phyloP scores from a whole-genome alignment of 768 basidiomycete species.

The Psilocybe tampanensis region DNA sequence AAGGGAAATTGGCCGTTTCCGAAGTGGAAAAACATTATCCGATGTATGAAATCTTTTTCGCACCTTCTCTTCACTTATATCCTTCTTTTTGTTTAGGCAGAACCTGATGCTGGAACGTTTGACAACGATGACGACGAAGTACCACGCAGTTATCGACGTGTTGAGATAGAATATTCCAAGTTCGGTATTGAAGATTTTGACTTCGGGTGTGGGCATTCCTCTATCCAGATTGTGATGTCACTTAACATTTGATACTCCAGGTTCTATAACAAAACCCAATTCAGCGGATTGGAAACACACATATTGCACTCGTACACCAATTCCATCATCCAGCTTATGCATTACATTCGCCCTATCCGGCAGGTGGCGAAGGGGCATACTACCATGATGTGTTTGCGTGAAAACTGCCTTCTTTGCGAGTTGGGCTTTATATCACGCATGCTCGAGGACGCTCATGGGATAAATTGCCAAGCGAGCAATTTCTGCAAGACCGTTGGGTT shows the following conservation, averaged over 20 bases:
- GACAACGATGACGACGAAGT: conserved; percentile 61
- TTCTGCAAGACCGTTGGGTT: conserved; percentile 94
- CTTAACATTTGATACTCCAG: conserved; percentile 46
- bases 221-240: background rate
- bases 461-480: conserved; percentile 95
- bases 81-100: conserved; percentile 32
- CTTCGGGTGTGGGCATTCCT: conserved; percentile 78
- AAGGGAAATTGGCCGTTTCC: conserved; percentile 71
- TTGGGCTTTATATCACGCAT: conserved; percentile 93
- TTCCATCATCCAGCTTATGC: conserved; percentile 84
- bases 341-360: conserved; percentile 80
- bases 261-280: conserved; percentile 91
- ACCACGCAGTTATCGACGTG: conserved; percentile 83
- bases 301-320: conserved; percentile 98
- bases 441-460: conserved; percentile 93
- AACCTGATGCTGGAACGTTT: conserved; percentile 53
- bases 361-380: conserved; percentile 89
- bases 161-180: conserved; percentile 98
- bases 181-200: conserved; percentile 99
- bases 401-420: conserved; percentile 95
- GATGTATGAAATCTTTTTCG: conserved; percentile 41
- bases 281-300: conserved; percentile 94
- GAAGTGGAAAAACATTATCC: conserved; percentile 70
- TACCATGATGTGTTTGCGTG: conserved; percentile 81
- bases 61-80: background rate